Evolutionary conservation across 164 flowering plant species (phyloP), one percentile per base, ranked within the genome.

Genomic region (Vitis labrusca): DNA sequence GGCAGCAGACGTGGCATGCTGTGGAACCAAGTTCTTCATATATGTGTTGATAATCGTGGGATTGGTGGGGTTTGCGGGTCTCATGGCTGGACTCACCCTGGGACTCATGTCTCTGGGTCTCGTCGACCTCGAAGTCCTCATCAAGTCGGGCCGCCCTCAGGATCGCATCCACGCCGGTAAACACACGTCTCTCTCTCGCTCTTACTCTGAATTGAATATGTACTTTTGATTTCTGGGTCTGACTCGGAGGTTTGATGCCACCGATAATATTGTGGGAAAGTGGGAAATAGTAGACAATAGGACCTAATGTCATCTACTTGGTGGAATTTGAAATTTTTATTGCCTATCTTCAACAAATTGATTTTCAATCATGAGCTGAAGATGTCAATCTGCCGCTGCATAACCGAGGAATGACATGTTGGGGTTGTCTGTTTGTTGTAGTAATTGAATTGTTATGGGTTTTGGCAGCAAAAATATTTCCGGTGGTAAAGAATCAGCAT

Each of bases 401-500:
- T 37, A 37, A 37, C 7, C 4, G 56, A 58, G 11, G 27, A 65
- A 19, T 52, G 9, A 9, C 4, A n/a, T 59, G 49, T 16, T 14
- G 51, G 13, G 47, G n/a, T n/a, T 50, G 3, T 19, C 19, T 51
- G n/a, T 1, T 19, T 37, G 44, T 14, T 64, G 37, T 16, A 9
- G 29, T 65, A 50, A 50, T 14, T 57, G 15, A 61, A 49, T n/a
- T 54, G 17, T 67, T 64, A 29, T 49, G 68, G 54, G 65, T 77
- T 76, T 23, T 73, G 78, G 75, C 93, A 94, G 98, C 88, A 37
- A 91, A 90, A 77, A 94, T 94, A 78, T 89, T 82, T 65, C 94
- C 96, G 0, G 96, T 94, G 76, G 98, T 94, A 32, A 91, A 94
- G 85, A 94, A 91, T 81, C 98, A 94, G 75, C 97, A 94, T 81